A percentile compares a stretch with the other conserved stretches of the same genome.
phyloP scores from a whole-genome alignment of 139 green algal species.

The Chlorella sorokiniana region DNA sequence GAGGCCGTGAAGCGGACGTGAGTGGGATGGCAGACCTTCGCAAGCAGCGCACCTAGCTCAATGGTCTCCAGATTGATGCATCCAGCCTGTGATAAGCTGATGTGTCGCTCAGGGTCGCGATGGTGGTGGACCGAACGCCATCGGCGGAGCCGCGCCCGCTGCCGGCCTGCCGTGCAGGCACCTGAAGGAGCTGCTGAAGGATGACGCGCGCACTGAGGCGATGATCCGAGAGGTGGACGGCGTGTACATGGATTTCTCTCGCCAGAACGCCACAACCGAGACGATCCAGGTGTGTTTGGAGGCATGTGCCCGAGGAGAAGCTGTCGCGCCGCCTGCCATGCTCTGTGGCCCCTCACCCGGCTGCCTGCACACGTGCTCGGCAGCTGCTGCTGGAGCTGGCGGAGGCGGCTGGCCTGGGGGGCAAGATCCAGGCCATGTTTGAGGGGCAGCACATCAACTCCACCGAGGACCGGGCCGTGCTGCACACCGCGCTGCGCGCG shows the following conservation, averaged over 20 bases:
- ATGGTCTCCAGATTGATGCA: too few species aligned
- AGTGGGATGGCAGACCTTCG: neutral
- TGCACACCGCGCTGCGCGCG: slow-evolving; percentile 94
- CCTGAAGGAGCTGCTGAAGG: slow-evolving; percentile 84
- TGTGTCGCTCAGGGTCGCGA: too few species aligned
- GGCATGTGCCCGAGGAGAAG: too few species aligned
- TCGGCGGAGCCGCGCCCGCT: neutral
- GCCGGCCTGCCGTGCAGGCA: slow-evolving; percentile 62
- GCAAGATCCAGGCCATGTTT: slow-evolving; percentile 98
- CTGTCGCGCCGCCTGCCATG: neutral
- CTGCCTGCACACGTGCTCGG: neutral
- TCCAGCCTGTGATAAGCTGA: too few species aligned
- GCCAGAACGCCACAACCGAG: slow-evolving; percentile 87
- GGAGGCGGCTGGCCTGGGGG: slow-evolving; percentile 66
- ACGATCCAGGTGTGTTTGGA: slow-evolving; percentile 77
- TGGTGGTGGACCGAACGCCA: too few species aligned
- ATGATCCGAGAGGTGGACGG: slow-evolving; percentile 87
- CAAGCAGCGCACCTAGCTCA: too few species aligned
- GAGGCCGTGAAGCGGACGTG: slow-evolving; percentile 68
- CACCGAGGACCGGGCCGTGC: slow-evolving; percentile 94
- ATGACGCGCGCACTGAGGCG: slow-evolving; percentile 71
- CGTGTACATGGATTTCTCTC: slow-evolving; percentile 89
- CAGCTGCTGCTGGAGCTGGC: slow-evolving; percentile 82
- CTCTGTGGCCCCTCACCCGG: neutral
- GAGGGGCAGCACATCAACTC: slow-evolving; percentile 92